Evolutionary conservation across 768 basidiomycete genomes (phyloP), one percentile per base, ranked within the genome.

Genomic region (Xerocomellus chrysenteron): DNA sequence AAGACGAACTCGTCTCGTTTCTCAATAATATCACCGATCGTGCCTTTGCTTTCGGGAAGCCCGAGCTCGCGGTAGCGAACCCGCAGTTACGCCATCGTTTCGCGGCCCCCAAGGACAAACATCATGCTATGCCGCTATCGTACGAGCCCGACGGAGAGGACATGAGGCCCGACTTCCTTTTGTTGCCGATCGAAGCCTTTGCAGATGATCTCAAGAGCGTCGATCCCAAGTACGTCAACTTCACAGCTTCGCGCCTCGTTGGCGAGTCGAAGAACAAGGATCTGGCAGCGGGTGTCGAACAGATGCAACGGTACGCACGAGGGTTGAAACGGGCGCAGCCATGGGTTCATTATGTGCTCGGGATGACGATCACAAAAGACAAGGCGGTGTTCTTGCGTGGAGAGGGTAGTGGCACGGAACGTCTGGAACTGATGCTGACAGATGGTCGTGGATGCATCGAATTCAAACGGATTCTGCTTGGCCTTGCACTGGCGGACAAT

Each of bases 141-240:
- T 61, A 56, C 3, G 59, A 54, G 16, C n/a, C 42, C 4, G 52
- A 58, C 32, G 42, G 54, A 2, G 45, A 56, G 13, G 45, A 57
- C 24, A 52, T 59, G 46, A 37, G 57, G 5, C 62, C 60, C 1
- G 57, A 58, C 47, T 58, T 61, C 33, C 17, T 64, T 17, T 28
- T 65, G 37, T 40, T 65, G 21, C 63, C 62, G 0, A 45, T 55
- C 11, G 32, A 52, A 10, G 63, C 61, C 2, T 64, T 63, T 37
- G 13, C 35, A 6, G 45, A 24, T 3, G 42, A 47, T 16, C 24
- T 40, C 36, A 47, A 47, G 45, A 40, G 28, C 6, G 45, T 54
- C 45, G 37, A 47, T n/a, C 16, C 8, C 4, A 42, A 19, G 10
- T 55, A 50, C 8, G 9, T 50, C 40, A 50, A 43, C n/a, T 50